Base-by-base conservation (phyloP, 176 grass and related monocot genomes). In the Raddia guianensis region DNA sequence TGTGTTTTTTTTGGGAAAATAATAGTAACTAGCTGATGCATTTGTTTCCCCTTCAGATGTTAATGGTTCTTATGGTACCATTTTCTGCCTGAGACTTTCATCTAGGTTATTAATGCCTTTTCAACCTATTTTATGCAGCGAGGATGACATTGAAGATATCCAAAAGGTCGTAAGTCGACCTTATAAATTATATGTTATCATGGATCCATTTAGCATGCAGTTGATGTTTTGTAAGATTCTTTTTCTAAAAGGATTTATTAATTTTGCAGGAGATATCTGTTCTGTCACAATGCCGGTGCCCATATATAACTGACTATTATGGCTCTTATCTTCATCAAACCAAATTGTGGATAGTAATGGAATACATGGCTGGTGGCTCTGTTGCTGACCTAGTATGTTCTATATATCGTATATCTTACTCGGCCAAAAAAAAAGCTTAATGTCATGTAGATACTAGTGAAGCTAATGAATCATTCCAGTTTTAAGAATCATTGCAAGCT, bases 351-450 rank as follows among this genome's bases (percentile, higher is more conserved):
- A 99, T 99, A 85, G 85, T 93, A 62, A 99, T 99, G 97, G 97
- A 99, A 77, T 99, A 99, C 80, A 99, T 99, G 97, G 97, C 97
- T 91, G 97, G 97, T 62, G 97, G 97, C 84, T 99, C 97, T 79
- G 93, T 99, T 63, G 97, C 97, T 82, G 97, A 99, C 64, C 89
- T 99, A 51, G 97, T 99, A 93, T 84, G 92, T 95, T 74, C 15
- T 68, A 8, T 78, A 48, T 76, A 73, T 87, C 77, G 27, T 84
- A 33, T 49, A 79, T 76, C 34, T 86, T 20, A 12, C 12, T 84
- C 76, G 43, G 46, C 33, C 10, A 45, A 18, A 0, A 33, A 73
- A 27, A 82, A 63, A 19, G 27, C 47, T 82, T 80, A 62, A 32
- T 66, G 55, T 73, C 55, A 53, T 90, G 42, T 63, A 49, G 12